Base-by-base conservation (phyloP, 108 stramenopile genomes). In the Cyclotella sp. region DNA sequence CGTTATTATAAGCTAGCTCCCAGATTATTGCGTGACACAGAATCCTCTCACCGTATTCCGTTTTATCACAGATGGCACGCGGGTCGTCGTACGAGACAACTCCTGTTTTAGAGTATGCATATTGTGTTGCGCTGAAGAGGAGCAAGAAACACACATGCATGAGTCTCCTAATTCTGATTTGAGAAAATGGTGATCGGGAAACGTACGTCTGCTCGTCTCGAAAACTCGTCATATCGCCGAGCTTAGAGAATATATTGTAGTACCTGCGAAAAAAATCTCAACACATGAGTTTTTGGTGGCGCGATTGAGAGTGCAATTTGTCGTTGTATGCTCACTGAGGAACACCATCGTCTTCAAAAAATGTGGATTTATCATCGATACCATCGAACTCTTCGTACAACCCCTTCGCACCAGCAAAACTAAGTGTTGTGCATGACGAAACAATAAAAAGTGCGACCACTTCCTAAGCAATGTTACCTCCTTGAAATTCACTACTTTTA, bases 51-150 rank as follows among this genome's bases (percentile, higher is more conserved):
- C 47, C 47, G 52, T 74, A 74, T 64, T 74, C 63, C 42, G 73
- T 76, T 68, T 76, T 76, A 34, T 76, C 75, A 43, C 75, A 76
- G 22, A 76, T 76, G 11, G 75, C 75, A 16, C 30, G 19, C 34
- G 69, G 51, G 39, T 76, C 75, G 55, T 76, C 75, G 57, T 70
- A 76, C 7, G 75, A 76, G 6, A 76, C 55, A 10, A 70, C 39
- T 4, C 75, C 75, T n/a, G 39, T 43, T 11, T 26, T 34, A 14
- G 40, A 19, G 53, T 72, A 78, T 30, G 77, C 77, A 49, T 65
- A 27, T 63, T 71, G 77, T 0, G 77, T 78, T 47, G 30, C 72
- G 26, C 34, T 34, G 6, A 34, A 34, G 34, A 34, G 34, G 34
- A 34, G 34, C 4, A 34, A 34, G 4, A 34, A 5, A 34, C 34